These are phyloP conservation scores for Blastomyces emzantsi DNA, from an alignment of 2,329 filamentous ascomycete species.

Conservation along the genomic window DNA sequence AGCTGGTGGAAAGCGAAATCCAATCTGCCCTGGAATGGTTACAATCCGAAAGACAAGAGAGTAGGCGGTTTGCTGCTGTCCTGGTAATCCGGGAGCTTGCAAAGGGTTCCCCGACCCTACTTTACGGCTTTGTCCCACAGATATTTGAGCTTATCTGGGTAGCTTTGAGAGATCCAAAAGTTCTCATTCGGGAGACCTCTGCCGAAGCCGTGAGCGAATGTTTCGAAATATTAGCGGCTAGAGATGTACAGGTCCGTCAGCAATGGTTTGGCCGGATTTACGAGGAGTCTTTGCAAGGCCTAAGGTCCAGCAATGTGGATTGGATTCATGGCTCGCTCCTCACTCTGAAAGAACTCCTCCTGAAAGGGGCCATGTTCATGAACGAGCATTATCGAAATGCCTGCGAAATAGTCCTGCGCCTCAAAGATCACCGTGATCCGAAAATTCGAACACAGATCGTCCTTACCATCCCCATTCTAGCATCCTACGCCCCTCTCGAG, in stretches of 20 bases:
- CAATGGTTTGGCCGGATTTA: conserved; percentile 89
- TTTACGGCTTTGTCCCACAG: conserved; percentile 91
- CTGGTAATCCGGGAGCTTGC: conserved; percentile 84
- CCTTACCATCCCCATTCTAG: conserved; percentile 81
- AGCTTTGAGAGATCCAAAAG: conserved; percentile 77
- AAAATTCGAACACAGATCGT: conserved; percentile 87
- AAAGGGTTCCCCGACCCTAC: conserved; percentile 84
- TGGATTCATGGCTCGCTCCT: conserved; percentile 89
- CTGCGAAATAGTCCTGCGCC: conserved; percentile 83
- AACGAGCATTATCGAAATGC: conserved; percentile 85
- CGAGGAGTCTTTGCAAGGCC: conserved; percentile 69
- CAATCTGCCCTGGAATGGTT: conserved; percentile 96
- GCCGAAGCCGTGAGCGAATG: conserved; percentile 90
- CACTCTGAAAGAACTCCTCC: conserved; percentile 82
- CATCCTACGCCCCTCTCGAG: conserved; percentile 82
- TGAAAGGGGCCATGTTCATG: conserved; percentile 99
- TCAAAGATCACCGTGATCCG: conserved; percentile 85
- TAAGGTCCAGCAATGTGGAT: conserved; percentile 73
- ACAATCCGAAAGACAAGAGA: conserved; percentile 88
- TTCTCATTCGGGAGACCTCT: conserved; percentile 84
- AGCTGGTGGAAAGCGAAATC: conserved; percentile 93
- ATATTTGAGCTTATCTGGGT: conserved; percentile 97
- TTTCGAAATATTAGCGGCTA: conserved; percentile 89
- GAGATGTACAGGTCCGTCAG: conserved; percentile 79
- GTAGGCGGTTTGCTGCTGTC: conserved; percentile 85